Percentiles rank a stretch among this genome's conserved stretches.
These are phyloP conservation scores for Colletotrichum spaethianum DNA, from an alignment of 2,329 filamentous ascomycete genomes.

Conservation along the genomic window DNA sequence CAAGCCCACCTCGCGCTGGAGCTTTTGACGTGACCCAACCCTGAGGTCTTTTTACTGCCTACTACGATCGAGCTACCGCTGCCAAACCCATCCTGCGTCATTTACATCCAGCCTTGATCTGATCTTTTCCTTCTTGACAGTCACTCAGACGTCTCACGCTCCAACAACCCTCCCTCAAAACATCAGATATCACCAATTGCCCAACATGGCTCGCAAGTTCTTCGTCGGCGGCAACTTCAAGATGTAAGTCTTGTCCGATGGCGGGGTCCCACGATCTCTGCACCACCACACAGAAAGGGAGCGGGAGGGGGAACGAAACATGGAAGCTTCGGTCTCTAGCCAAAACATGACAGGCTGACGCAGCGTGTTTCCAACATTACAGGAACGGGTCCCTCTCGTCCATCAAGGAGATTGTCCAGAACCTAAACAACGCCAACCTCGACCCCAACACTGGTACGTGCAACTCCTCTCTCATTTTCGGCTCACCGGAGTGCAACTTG, in stretches of 20 bases:
- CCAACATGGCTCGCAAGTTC: slow-evolving; percentile 93
- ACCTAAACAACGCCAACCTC: slow-evolving; percentile 88
- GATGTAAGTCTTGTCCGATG: slow-evolving; percentile 75
- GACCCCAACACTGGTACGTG: slow-evolving; percentile 80
- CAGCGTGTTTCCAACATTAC: slow-evolving; percentile 35
- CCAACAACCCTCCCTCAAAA: slow-evolving; percentile 15
- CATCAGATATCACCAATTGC: slow-evolving; percentile 48
- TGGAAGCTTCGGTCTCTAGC: slow-evolving; percentile 8
- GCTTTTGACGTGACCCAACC: slow-evolving; percentile 40
- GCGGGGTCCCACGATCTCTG: slow-evolving; percentile 28
- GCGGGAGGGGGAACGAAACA: slow-evolving; percentile 1
- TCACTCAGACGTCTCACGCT: slow-evolving; percentile 10
- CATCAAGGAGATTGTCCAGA: slow-evolving; percentile 91
- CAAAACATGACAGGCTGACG: slow-evolving; percentile 39
- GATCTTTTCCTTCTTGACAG: slow-evolving; percentile 21
- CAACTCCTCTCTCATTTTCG: neutral
- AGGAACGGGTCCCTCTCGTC: slow-evolving; percentile 95
- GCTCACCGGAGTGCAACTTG: slow-evolving; percentile 14
- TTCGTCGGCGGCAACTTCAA: slow-evolving; percentile 99
- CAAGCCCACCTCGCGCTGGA: slow-evolving; percentile 39
- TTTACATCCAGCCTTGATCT: slow-evolving; percentile 35
- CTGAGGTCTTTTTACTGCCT: slow-evolving; percentile 40
- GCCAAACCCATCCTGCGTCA: slow-evolving; percentile 38
- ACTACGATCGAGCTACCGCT: slow-evolving; percentile 9
- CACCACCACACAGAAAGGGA: slow-evolving; percentile 1